Evolutionary conservation across 2,329 filamentous ascomycete species (phyloP).

Genomic region (Pseudogymnoascus verrucosus): DNA sequence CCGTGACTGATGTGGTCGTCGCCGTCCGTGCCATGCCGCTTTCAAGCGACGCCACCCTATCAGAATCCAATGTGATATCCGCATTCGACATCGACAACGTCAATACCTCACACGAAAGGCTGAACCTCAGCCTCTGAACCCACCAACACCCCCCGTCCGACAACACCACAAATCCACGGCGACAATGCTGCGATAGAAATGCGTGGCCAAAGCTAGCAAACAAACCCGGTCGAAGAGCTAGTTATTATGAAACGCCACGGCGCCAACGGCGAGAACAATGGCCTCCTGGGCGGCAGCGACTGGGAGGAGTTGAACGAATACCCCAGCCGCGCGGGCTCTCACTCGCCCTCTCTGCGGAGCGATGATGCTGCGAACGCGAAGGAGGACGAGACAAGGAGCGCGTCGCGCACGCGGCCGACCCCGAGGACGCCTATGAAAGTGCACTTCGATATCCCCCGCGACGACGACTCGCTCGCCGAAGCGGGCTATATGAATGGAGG

Average conservation of each 20-base stretch:
- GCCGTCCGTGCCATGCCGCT: conserved; percentile 2
- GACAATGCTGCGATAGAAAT: conserved; percentile 3
- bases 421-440: conserved; percentile 43
- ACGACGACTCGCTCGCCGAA: conserved; percentile 83
- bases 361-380: background rate
- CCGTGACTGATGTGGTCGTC: background rate
- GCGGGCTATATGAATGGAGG: conserved; percentile 11
- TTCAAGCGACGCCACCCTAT: conserved; percentile 5
- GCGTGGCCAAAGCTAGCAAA: background rate
- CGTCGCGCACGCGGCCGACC: conserved; percentile 16
- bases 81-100: background rate
- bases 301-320: conserved; percentile 3
- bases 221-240: background rate
- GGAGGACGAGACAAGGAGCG: background rate
- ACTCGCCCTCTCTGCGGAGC: background rate
- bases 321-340: background rate
- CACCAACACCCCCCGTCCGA: background rate
- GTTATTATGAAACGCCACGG: background rate
- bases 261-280: background rate
- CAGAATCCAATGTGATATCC: background rate
- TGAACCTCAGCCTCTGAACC: conserved; percentile 1
- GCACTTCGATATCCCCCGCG: conserved; percentile 97
- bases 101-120: background rate
- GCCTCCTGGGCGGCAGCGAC: background rate
- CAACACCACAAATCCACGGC: background rate